Percentiles rank a stretch among this genome's conserved stretches.
Evolutionary conservation across 345 rosid species (phyloP).

Genomic region (Iberis pinnata): DNA sequence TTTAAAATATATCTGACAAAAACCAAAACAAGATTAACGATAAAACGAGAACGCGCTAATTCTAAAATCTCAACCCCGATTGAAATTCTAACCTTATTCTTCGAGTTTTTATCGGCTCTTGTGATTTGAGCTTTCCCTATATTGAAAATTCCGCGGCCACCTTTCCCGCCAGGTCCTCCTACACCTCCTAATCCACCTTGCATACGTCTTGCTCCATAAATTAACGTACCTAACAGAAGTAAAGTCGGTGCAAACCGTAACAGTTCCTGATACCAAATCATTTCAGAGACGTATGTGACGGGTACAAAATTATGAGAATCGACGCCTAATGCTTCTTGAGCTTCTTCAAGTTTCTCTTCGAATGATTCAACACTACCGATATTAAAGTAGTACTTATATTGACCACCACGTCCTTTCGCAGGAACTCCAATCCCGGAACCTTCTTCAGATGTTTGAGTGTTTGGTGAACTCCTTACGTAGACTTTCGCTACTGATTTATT

Average conservation of each 20-base stretch:
- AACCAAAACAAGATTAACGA: slow-evolving; percentile 1
- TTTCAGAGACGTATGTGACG: slow-evolving; percentile 64
- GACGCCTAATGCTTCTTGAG: slow-evolving; percentile 66
- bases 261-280: slow-evolving; percentile 67
- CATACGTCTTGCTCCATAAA: slow-evolving; percentile 61
- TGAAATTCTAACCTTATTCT: slow-evolving; percentile 62
- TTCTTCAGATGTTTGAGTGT: slow-evolving; percentile 39
- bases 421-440: slow-evolving; percentile 35
- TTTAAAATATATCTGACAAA: slow-evolving; percentile 63
- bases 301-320: slow-evolving; percentile 75
- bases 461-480: slow-evolving; percentile 49
- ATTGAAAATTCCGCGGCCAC: slow-evolving; percentile 86
- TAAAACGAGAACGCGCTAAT: neutral
- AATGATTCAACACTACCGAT: slow-evolving; percentile 86
- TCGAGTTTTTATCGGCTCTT: slow-evolving; percentile 82
- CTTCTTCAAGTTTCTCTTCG: slow-evolving; percentile 91
- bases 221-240: slow-evolving; percentile 58
- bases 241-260: slow-evolving; percentile 70
- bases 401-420: slow-evolving; percentile 50
- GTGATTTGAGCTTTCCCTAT: slow-evolving; percentile 83
- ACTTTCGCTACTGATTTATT: slow-evolving; percentile 89
- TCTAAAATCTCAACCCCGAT: neutral
- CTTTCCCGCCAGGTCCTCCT: slow-evolving; percentile 74
- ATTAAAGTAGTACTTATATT: slow-evolving; percentile 65
- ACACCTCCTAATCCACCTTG: slow-evolving; percentile 69